Percentiles rank a stretch among this genome's conserved stretches.
These are phyloP conservation scores for Annulohypoxylon bovei DNA, from an alignment of 495 filamentous ascomycete genomes.

Conservation along the genomic window DNA sequence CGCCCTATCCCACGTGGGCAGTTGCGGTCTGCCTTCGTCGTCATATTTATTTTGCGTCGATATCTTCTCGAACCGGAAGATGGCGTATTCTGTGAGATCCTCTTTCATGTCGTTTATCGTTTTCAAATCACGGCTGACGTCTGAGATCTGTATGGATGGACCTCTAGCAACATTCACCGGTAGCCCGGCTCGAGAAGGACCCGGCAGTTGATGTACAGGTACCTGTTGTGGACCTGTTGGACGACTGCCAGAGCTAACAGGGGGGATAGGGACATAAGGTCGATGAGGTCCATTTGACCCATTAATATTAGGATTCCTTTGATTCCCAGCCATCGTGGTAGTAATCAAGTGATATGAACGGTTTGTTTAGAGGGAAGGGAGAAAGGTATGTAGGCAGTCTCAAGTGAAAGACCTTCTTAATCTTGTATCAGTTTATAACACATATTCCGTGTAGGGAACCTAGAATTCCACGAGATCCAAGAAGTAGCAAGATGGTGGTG, in stretches of 20 bases:
- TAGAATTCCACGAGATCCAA: neutral
- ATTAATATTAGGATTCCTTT: neutral
- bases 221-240: neutral
- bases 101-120: constrained; percentile 42
- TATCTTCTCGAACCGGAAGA: constrained; percentile 47
- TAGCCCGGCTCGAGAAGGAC: neutral
- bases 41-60: constrained; percentile 34
- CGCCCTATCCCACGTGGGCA: constrained; percentile 46
- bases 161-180: constrained; percentile 2
- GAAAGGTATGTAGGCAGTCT: neutral
- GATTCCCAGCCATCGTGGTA: constrained; percentile 17
- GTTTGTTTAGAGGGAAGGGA: neutral
- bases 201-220: neutral
- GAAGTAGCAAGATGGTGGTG: neutral
- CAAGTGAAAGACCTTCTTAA: neutral
- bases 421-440: neutral
- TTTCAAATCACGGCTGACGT: constrained; percentile 36
- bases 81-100: constrained; percentile 44
- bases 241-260: constrained; percentile 3
- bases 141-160: constrained; percentile 35
- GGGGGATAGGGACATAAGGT: neutral
- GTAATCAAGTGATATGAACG: neutral
- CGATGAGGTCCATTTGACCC: neutral
- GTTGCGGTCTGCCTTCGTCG: constrained; percentile 35
- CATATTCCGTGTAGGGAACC: neutral